Conservation (phyloP, 768 basidiomycete genomes). For the Amanita thiersii region DNA sequence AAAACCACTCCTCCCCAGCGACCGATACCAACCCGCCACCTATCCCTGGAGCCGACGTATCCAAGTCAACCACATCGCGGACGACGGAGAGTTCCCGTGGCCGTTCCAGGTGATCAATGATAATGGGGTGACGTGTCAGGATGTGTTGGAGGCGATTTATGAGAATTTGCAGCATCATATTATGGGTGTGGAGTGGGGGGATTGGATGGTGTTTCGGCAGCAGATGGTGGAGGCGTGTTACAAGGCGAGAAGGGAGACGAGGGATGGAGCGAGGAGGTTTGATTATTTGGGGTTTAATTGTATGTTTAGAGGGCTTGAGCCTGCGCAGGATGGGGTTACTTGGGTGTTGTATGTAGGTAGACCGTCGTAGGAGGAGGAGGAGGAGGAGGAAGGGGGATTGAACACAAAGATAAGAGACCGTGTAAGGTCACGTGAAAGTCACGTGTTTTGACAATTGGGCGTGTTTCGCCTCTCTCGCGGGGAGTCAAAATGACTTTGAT, state of each 20-base stretch:
- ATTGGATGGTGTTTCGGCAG: conserved; percentile 3
- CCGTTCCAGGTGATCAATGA: conserved; percentile 4
- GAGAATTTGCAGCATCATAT: conserved; percentile 6
- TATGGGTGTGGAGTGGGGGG: conserved; percentile 1
- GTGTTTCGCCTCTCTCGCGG: too few relatives aligned
- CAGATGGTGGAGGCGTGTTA: not conserved
- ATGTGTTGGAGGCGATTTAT: conserved; percentile 6
- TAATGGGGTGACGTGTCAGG: conserved; percentile 6
- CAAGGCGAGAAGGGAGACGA: not conserved
- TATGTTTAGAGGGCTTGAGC: conserved; percentile 8
- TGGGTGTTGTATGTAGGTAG: conserved; percentile 7
- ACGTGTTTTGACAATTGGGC: too few relatives aligned
- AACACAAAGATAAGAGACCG: not conserved
- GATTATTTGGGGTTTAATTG: conserved; percentile 7
- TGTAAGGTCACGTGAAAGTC: not conserved
- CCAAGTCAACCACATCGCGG: conserved; percentile 1
- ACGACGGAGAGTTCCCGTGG: conserved; percentile 7
- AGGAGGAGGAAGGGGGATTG: not conserved
- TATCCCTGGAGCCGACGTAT: conserved; percentile 3
- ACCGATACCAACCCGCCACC: conserved; percentile 6
- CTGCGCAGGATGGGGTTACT: not conserved
- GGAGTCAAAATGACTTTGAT: too few relatives aligned
- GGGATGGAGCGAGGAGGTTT: conserved; percentile 7
- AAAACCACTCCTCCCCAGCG: conserved; percentile 2
- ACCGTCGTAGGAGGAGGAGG: not conserved